Conservation (phyloP, 106 monocot species). For the Platanthera zijinensis region DNA sequence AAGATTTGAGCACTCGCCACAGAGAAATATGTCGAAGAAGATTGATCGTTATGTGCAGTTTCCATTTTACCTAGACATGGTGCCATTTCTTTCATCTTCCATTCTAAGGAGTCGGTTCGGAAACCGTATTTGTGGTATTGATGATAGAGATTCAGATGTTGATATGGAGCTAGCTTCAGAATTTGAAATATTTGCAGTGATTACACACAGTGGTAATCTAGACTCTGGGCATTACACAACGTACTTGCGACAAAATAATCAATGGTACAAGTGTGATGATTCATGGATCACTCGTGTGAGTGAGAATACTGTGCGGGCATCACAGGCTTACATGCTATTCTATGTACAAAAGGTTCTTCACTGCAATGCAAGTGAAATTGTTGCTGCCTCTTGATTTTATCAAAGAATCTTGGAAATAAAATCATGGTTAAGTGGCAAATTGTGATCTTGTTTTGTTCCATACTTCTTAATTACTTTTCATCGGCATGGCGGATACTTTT, state of each 20-base stretch:
- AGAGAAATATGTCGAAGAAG: slow-evolving; percentile 69
- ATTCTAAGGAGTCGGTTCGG: slow-evolving; percentile 72
- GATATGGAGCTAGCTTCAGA: slow-evolving; percentile 41
- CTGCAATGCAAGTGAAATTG: slow-evolving; percentile 53
- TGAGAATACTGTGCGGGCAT: slow-evolving; percentile 64
- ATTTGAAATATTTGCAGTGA: slow-evolving; percentile 89
- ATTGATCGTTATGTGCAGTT: slow-evolving; percentile 82
- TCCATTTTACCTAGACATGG: slow-evolving; percentile 79
- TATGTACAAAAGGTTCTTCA: slow-evolving; percentile 82
- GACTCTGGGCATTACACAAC: slow-evolving; percentile 92
- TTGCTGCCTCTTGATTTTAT: slow-evolving; percentile 17
- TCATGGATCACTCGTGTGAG: slow-evolving; percentile 76
- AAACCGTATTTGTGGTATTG: slow-evolving; percentile 51
- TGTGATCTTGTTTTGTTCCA: background rate
- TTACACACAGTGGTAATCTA: slow-evolving; percentile 80
- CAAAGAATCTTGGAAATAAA: slow-evolving; percentile 9
- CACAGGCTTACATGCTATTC: slow-evolving; percentile 95
- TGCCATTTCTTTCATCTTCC: slow-evolving; percentile 71
- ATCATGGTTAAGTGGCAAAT: background rate
- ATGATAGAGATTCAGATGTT: slow-evolving; percentile 40
- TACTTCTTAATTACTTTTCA: background rate
- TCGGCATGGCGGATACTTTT: background rate
- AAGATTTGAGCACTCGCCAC: slow-evolving; percentile 78
- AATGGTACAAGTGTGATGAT: slow-evolving; percentile 97
- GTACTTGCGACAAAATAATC: slow-evolving; percentile 59